Percentiles rank a stretch among this genome's conserved stretches.
phyloP scores from a whole-genome alignment of 768 basidiomycete species.

The Trametopsis cervina region DNA sequence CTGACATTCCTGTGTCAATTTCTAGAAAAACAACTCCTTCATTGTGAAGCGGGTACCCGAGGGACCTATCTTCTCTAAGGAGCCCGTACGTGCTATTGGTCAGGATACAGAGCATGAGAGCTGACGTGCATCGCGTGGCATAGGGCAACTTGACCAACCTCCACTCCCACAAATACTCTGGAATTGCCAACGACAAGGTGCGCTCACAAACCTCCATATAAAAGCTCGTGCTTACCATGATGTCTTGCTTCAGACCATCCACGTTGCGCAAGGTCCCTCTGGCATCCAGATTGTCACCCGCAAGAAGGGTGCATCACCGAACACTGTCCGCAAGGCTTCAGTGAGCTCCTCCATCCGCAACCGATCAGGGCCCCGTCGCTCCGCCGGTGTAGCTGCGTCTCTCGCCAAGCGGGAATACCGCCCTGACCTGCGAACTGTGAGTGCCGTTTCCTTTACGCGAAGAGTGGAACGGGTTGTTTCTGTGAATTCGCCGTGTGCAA shows the following conservation, averaged over 20 bases:
- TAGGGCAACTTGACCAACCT: constrained; percentile 84
- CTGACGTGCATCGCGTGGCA: constrained; percentile 13
- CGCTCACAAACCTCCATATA: too few species aligned
- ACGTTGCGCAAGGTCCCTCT: constrained; percentile 46
- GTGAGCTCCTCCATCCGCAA: constrained; percentile 51
- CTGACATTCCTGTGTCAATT: not conserved
- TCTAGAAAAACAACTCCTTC: constrained; percentile 78
- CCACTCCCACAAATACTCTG: constrained; percentile 91
- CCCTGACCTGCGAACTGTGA: constrained; percentile 70
- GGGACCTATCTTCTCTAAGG: constrained; percentile 78
- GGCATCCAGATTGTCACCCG: constrained; percentile 57
- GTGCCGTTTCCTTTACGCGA: constrained; percentile 27
- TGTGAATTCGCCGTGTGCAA: not conserved
- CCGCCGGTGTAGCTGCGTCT: constrained; percentile 55
- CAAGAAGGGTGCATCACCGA: constrained; percentile 54
- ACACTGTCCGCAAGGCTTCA: constrained; percentile 40
- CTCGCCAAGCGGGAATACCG: constrained; percentile 65
- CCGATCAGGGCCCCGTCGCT: constrained; percentile 66
- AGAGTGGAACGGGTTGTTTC: too few species aligned
- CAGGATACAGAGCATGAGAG: not conserved
- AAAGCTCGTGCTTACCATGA: too few species aligned
- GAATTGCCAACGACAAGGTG: constrained; percentile 80
- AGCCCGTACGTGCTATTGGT: constrained; percentile 53
- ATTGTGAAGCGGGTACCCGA: constrained; percentile 69
- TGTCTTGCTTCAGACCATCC: constrained; percentile 47